A percentile compares a stretch with the other conserved stretches of the same genome.
Evolutionary conservation across 176 grass and related monocot species (phyloP).

Genomic region (Thalia dealbata): DNA sequence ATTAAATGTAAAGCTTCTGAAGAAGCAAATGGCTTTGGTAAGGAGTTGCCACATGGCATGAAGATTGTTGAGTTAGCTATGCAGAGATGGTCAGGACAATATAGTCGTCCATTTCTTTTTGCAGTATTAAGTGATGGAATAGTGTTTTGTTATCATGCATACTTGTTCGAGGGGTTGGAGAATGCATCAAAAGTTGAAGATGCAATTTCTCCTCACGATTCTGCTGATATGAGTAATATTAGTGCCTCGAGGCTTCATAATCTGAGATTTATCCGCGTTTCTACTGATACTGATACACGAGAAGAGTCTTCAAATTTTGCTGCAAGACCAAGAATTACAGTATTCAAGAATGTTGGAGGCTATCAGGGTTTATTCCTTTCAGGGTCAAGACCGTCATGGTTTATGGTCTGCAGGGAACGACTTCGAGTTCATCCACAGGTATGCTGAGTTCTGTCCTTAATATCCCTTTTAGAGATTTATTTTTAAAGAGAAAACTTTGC

Average conservation of each 20-base stretch:
- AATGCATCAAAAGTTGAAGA: constrained; percentile 23
- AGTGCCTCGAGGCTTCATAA: constrained; percentile 51
- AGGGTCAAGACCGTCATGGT: constrained; percentile 75
- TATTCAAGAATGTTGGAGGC: constrained; percentile 79
- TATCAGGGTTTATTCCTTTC: constrained; percentile 83
- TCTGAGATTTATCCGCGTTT: constrained; percentile 73
- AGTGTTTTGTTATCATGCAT: constrained; percentile 77
- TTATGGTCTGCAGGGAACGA: constrained; percentile 82
- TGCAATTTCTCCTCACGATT: constrained; percentile 30
- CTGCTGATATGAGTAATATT: constrained; percentile 29
- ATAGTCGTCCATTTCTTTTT: constrained; percentile 76
- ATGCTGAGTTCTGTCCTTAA: constrained; percentile 15
- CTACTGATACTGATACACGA: constrained; percentile 42
- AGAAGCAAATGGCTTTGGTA: constrained; percentile 32
- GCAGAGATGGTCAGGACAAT: constrained; percentile 79
- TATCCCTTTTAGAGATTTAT: neutral
- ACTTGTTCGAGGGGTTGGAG: constrained; percentile 52
- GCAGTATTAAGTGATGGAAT: constrained; percentile 82
- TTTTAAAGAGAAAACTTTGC: neutral
- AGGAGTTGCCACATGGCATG: constrained; percentile 43
- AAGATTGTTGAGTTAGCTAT: constrained; percentile 74
- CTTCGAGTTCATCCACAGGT: constrained; percentile 86
- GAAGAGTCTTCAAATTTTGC: constrained; percentile 47
- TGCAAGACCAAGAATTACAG: constrained; percentile 54
- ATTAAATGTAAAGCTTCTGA: constrained; percentile 3